These are phyloP conservation scores for Canavalia ensiformis DNA, from an alignment of 306 rosid species.

Conservation along the genomic window DNA sequence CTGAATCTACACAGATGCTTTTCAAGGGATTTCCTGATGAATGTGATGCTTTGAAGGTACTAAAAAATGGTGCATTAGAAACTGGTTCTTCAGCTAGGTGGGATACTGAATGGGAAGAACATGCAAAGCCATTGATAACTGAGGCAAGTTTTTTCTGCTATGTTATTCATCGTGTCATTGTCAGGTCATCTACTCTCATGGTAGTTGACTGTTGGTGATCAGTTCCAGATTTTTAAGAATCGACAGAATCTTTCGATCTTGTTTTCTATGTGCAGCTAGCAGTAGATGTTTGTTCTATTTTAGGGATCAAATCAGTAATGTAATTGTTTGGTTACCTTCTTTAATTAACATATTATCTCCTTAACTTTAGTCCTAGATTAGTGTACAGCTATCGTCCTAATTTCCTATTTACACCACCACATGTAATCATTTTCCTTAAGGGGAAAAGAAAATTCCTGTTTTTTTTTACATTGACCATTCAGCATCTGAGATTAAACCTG, in stretches of 20 bases:
- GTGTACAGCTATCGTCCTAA: neutral
- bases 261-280: neutral
- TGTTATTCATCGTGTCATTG: slow-evolving; percentile 28
- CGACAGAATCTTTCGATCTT: neutral
- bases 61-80: slow-evolving; percentile 74
- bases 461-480: neutral
- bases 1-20: slow-evolving; percentile 68
- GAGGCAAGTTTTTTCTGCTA: slow-evolving; percentile 66
- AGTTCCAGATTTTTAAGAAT: neutral
- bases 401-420: neutral
- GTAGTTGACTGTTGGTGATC: neutral
- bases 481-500: neutral
- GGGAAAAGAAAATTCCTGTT: neutral
- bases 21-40: slow-evolving; percentile 89
- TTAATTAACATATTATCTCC: neutral
- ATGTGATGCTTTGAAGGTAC: slow-evolving; percentile 67
- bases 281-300: neutral
- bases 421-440: neutral
- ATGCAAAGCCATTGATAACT: slow-evolving; percentile 81
- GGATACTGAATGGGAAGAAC: slow-evolving; percentile 91
- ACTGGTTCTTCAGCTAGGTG: slow-evolving; percentile 77
- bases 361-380: neutral
- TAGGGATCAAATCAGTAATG: neutral
- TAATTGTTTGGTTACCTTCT: neutral
- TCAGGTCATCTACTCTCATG: neutral